phyloP scores from a whole-genome alignment of 768 basidiomycete species.

The Tulasnella sp. region DNA sequence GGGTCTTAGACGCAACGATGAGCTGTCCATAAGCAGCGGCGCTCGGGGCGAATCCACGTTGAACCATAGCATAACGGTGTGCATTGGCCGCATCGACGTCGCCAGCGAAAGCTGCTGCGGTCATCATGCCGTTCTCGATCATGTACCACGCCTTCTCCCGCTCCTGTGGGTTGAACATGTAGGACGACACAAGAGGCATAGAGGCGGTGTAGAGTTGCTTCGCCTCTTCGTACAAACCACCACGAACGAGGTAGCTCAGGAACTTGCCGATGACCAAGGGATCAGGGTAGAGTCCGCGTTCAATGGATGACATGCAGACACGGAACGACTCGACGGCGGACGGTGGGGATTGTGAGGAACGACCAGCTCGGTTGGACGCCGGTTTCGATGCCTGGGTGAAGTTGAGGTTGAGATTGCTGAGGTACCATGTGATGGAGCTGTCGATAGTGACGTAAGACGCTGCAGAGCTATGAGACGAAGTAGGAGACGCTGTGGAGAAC shows the following conservation, averaged over 20 bases:
- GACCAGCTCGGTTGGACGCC: too few relatives aligned
- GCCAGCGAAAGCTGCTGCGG: slow-evolving; percentile 72
- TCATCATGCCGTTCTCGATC: slow-evolving; percentile 84
- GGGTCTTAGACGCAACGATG: slow-evolving; percentile 79
- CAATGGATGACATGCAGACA: slow-evolving; percentile 39
- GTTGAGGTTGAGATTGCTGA: too few relatives aligned
- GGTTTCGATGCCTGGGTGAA: too few relatives aligned
- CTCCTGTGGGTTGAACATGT: slow-evolving; percentile 35
- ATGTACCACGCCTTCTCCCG: slow-evolving; percentile 57
- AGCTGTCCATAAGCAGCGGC: slow-evolving; percentile 90
- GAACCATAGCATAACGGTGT: slow-evolving; percentile 67
- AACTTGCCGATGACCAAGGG: slow-evolving; percentile 47
- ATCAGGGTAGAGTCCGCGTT: slow-evolving; percentile 39
- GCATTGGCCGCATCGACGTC: slow-evolving; percentile 69
- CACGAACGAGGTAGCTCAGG: slow-evolving; percentile 58
- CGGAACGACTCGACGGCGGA: slow-evolving; percentile 39
- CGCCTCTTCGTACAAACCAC: slow-evolving; percentile 49
- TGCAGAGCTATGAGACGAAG: too few relatives aligned
- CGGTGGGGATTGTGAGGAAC: too few relatives aligned
- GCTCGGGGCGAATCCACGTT: slow-evolving; percentile 64
- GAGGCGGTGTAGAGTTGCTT: slow-evolving; percentile 55
- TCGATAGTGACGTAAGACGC: too few relatives aligned
- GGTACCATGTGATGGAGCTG: too few relatives aligned
- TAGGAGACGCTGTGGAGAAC: too few relatives aligned
- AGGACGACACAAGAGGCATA: slow-evolving; percentile 45